phyloP scores from a whole-genome alignment of 805 yeast species.

The Kodamaea hsintzibuensis region DNA sequence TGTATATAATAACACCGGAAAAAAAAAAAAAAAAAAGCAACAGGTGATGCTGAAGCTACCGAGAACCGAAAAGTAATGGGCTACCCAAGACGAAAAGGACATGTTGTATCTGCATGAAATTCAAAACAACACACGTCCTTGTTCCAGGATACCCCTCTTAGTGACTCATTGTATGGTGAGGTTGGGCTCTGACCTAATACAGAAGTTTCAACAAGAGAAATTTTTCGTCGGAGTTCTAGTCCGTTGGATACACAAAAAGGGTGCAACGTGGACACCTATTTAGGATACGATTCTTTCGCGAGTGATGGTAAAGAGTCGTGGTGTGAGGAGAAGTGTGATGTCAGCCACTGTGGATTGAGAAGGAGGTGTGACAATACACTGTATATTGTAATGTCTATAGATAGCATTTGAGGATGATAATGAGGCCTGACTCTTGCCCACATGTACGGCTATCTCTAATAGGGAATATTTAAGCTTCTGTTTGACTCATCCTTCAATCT shows the following conservation, averaged over 20 bases:
- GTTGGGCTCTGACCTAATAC: background rate
- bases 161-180: background rate
- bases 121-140: background rate
- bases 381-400: too few relatives aligned
- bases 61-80: background rate
- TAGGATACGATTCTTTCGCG: too few relatives aligned
- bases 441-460: too few relatives aligned
- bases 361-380: too few relatives aligned
- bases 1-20: background rate
- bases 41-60: background rate
- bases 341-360: too few relatives aligned
- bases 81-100: background rate
- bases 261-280: too few relatives aligned
- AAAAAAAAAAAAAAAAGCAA: background rate
- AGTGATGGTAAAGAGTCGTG: too few relatives aligned
- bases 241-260: background rate
- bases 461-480: too few relatives aligned
- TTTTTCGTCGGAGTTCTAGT: background rate
- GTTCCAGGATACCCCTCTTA: background rate
- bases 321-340: too few relatives aligned
- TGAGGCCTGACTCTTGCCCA: too few relatives aligned
- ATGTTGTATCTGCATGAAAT: background rate
- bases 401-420: too few relatives aligned
- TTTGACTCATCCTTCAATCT: too few relatives aligned
- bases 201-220: background rate